Conservation (phyloP, 805 yeast genomes). For the Spathaspora hagerdaliae region DNA sequence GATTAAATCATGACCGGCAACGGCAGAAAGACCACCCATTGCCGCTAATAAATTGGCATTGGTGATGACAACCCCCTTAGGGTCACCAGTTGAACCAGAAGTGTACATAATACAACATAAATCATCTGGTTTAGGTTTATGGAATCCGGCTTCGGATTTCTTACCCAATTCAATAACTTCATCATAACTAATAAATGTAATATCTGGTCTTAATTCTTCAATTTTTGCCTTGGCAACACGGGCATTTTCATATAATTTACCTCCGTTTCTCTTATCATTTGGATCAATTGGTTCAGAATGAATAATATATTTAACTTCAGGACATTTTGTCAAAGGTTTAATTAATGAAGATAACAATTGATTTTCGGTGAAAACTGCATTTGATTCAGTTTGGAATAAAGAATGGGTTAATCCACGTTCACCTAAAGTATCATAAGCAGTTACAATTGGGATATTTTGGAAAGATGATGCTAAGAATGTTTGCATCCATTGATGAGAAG, state of each 20-base stretch:
- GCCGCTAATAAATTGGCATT: conserved; percentile 77
- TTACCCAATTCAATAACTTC: conserved; percentile 67
- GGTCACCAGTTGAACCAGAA: conserved; percentile 81
- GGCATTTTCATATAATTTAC: conserved; percentile 58
- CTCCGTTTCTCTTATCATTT: conserved; percentile 60
- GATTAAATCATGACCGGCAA: conserved; percentile 52
- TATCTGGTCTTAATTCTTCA: conserved; percentile 67
- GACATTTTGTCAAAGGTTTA: conserved; percentile 66
- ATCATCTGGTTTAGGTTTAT: conserved; percentile 56
- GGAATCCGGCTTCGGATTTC: conserved; percentile 34
- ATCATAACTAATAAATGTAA: conserved; percentile 58
- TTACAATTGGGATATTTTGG: conserved; percentile 81
- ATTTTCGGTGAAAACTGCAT: conserved; percentile 81
- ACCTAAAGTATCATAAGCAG: conserved; percentile 95
- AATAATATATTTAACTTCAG: conserved; percentile 61
- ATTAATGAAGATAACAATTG: conserved; percentile 61
- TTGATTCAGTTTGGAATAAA: conserved; percentile 73
- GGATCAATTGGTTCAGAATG: conserved; percentile 61
- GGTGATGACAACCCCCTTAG: conserved; percentile 75
- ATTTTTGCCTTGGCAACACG: conserved; percentile 55
- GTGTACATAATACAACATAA: conserved; percentile 80
- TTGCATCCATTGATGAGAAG: conserved; percentile 90
- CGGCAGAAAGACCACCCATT: conserved; percentile 72
- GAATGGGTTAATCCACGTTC: conserved; percentile 86
- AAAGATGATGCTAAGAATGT: conserved; percentile 73